A percentile compares a stretch with the other conserved stretches of the same genome.
These are phyloP conservation scores for Amanita exitialis DNA, from an alignment of 768 basidiomycete species.

Conservation along the genomic window DNA sequence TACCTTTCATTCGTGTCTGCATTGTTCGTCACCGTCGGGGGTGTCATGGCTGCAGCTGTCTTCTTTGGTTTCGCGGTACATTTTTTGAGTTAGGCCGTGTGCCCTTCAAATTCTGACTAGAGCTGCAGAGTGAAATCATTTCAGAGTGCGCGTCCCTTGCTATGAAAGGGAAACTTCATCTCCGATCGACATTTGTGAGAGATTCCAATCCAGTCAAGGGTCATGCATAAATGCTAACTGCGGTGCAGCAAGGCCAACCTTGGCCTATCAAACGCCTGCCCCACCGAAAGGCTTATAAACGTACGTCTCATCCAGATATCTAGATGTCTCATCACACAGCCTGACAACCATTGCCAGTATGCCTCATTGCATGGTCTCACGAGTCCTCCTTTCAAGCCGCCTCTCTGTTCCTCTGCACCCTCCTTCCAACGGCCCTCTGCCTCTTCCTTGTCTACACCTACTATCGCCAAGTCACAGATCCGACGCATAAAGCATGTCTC, in stretches of 20 bases:
- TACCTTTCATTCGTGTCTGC: constrained; percentile 23
- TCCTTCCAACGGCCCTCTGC: constrained; percentile 25
- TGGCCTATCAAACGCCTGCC: constrained; percentile 20
- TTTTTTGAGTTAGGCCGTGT: too few relatives aligned
- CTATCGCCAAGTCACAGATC: constrained; percentile 29
- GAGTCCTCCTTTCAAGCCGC: constrained; percentile 27
- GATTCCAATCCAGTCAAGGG: neutral
- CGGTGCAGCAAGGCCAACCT: constrained; percentile 19
- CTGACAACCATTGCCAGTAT: constrained; percentile 18
- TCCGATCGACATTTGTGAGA: constrained; percentile 29
- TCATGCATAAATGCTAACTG: neutral
- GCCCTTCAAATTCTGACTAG: too few relatives aligned
- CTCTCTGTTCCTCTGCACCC: constrained; percentile 25
- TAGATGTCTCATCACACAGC: neutral
- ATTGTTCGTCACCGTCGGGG: constrained; percentile 23
- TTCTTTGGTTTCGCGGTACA: constrained; percentile 29
- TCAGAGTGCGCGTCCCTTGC: constrained; percentile 25
- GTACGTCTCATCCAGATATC: constrained; percentile 15
- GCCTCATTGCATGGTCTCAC: constrained; percentile 26
- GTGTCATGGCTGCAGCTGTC: constrained; percentile 23
- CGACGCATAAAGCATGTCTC: constrained; percentile 25
- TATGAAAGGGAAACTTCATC: constrained; percentile 20
- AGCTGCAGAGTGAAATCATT: constrained; percentile 25
- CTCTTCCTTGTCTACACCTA: constrained; percentile 28
- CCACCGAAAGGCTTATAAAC: constrained; percentile 20